Evolutionary conservation across 2,329 filamentous ascomycete genomes (phyloP).

Genomic region (Cladophialophora yegresii): DNA sequence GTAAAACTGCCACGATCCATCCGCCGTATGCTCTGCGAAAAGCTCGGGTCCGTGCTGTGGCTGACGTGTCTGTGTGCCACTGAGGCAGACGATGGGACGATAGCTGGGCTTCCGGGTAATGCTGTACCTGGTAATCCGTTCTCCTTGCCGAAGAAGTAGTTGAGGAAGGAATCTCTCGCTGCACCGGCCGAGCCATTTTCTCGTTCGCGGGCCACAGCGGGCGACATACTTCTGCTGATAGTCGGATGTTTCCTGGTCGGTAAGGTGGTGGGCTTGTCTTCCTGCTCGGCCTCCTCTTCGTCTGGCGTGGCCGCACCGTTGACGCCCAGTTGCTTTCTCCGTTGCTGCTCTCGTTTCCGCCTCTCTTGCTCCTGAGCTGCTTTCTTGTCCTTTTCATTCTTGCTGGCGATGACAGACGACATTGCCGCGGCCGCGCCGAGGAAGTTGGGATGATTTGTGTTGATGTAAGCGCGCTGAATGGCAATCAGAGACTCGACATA

Average conservation of each 20-base stretch:
- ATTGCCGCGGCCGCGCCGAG: slow-evolving; percentile 94
- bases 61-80: slow-evolving; percentile 67
- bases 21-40: slow-evolving; percentile 78
- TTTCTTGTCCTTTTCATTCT: slow-evolving; percentile 91
- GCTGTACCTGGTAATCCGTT: slow-evolving; percentile 56
- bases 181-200: slow-evolving; percentile 64
- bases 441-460: slow-evolving; percentile 99
- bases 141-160: slow-evolving; percentile 99
- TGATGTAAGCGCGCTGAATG: slow-evolving; percentile 97
- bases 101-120: slow-evolving; percentile 44
- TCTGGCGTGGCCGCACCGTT: slow-evolving; percentile 72
- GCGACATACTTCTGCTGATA: slow-evolving; percentile 76
- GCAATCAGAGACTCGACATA: slow-evolving; percentile 97
- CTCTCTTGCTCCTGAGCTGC: slow-evolving; percentile 77
- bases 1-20: slow-evolving; percentile 49
- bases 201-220: slow-evolving; percentile 63
- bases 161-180: slow-evolving; percentile 87
- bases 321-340: slow-evolving; percentile 77
- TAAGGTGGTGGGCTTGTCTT: slow-evolving; percentile 56
- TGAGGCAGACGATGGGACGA: slow-evolving; percentile 44
- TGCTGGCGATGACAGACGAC: slow-evolving; percentile 92
- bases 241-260: slow-evolving; percentile 64
- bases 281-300: slow-evolving; percentile 65
- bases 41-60: slow-evolving; percentile 76
- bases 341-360: slow-evolving; percentile 78